phyloP scores from a whole-genome alignment of 1,284 basidiomycete genomes.

The Naganishia albida region DNA sequence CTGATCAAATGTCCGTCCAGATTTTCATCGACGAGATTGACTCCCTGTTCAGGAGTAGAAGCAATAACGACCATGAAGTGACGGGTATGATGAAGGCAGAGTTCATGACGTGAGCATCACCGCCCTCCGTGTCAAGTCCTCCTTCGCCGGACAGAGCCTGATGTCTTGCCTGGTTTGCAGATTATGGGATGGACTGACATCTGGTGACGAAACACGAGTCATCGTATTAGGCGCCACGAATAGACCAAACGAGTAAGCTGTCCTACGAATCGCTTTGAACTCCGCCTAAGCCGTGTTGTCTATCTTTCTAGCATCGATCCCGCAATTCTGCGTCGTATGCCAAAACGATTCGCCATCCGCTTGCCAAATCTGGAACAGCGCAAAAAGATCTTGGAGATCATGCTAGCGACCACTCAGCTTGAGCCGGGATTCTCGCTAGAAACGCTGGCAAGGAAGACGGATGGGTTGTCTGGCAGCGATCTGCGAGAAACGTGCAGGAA shows the following conservation, averaged over 20 bases:
- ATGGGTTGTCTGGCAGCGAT: constrained; percentile 86
- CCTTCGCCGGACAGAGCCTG: too few relatives aligned
- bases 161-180: constrained; percentile 53
- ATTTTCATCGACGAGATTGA: constrained; percentile 84
- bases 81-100: constrained; percentile 99
- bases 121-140: not conserved
- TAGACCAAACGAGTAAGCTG: constrained; percentile 62
- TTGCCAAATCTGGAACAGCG: constrained; percentile 82
- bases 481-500: constrained; percentile 91
- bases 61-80: constrained; percentile 89
- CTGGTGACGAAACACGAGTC: constrained; percentile 70
- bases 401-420: constrained; percentile 76
- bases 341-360: constrained; percentile 90
- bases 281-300: not conserved
- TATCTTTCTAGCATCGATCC: constrained; percentile 77
- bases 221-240: constrained; percentile 96
- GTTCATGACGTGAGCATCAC: constrained; percentile 84
- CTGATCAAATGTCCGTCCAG: constrained; percentile 35
- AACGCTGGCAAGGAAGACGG: constrained; percentile 69
- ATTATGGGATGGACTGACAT: constrained; percentile 95
- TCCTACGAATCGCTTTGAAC: not conserved
- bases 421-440: constrained; percentile 67
- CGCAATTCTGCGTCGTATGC: constrained; percentile 93
- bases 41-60: constrained; percentile 84
- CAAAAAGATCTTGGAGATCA: constrained; percentile 82